A percentile compares a stretch with the other conserved stretches of the same genome.
Conservation (phyloP, 371 early-diverging fungal species). For the Quaeritorhiza haematococci region DNA sequence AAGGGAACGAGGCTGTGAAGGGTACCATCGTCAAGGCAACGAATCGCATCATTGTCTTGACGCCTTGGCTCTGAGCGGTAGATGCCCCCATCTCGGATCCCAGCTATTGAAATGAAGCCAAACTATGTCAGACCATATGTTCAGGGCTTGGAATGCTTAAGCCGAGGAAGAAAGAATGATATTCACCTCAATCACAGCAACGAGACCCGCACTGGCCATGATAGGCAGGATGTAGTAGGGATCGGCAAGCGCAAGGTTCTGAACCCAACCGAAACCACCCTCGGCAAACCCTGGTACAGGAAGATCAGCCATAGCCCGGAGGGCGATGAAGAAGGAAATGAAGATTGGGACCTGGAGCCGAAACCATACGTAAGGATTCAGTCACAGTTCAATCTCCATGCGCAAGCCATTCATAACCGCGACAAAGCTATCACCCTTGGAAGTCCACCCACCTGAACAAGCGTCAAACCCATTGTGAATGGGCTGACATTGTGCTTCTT, state of each 20-base stretch:
- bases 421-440: no score
- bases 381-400: not conserved
- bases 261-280: constrained; percentile 81
- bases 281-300: constrained; percentile 77
- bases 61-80: no score
- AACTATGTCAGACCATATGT: no score
- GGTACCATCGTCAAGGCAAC: no score
- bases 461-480: constrained; percentile 8
- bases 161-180: no score
- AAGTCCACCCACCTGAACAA: not conserved
- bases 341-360: constrained; percentile 80
- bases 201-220: constrained; percentile 63
- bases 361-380: constrained; percentile 55
- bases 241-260: constrained; percentile 73
- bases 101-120: no score
- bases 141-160: no score
- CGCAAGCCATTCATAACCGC: not conserved
- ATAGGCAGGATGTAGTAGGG: constrained; percentile 80
- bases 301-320: constrained; percentile 73
- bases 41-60: no score
- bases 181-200: constrained; percentile 67
- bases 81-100: no score
- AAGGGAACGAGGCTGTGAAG: constrained; percentile 69
- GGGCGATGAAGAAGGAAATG: constrained; percentile 82
- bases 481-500: constrained; percentile 51